phyloP scores from a whole-genome alignment of 208 protist species.

The Trypanosoma caninum region DNA sequence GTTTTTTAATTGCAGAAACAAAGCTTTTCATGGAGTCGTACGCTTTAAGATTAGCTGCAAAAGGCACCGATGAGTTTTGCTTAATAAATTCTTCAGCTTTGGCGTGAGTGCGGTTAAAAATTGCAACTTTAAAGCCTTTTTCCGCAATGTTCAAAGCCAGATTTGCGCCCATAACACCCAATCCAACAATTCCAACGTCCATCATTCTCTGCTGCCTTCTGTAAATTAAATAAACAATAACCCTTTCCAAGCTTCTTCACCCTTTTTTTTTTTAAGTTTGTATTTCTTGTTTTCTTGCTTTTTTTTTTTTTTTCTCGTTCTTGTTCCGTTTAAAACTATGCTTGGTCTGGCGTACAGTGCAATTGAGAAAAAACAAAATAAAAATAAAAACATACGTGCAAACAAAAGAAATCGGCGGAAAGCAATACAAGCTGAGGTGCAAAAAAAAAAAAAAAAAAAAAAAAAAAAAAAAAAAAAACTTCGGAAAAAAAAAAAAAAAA shows the following conservation, averaged over 20 bases:
- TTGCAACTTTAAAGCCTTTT: constrained; percentile 93
- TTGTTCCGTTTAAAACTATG: too few relatives aligned
- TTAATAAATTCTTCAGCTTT: constrained; percentile 90
- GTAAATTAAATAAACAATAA: too few relatives aligned
- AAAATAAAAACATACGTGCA: neutral
- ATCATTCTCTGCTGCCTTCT: too few relatives aligned
- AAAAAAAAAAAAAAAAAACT: constrained; percentile 12
- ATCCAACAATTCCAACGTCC: constrained; percentile 96
- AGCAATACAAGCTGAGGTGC: too few relatives aligned
- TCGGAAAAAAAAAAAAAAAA: constrained; percentile 17
- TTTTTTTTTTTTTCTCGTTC: too few relatives aligned
- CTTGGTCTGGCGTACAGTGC: too few relatives aligned
- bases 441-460: neutral
- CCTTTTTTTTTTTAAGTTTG: too few relatives aligned
- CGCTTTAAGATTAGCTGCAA: constrained; percentile 63
- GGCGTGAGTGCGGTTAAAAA: constrained; percentile 91
- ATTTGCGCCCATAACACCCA: constrained; percentile 99
- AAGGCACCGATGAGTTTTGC: constrained; percentile 37
- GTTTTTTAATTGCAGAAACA: constrained; percentile 78
- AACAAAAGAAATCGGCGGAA: neutral
- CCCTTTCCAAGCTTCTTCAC: neutral
- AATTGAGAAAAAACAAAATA: constrained; percentile 11
- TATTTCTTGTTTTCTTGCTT: too few relatives aligned
- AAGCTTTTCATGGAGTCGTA: constrained; percentile 83
- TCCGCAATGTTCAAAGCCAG: constrained; percentile 98